Base-by-base conservation (phyloP, 352 stramenopile species). In the Thalassiosira allenii region DNA sequence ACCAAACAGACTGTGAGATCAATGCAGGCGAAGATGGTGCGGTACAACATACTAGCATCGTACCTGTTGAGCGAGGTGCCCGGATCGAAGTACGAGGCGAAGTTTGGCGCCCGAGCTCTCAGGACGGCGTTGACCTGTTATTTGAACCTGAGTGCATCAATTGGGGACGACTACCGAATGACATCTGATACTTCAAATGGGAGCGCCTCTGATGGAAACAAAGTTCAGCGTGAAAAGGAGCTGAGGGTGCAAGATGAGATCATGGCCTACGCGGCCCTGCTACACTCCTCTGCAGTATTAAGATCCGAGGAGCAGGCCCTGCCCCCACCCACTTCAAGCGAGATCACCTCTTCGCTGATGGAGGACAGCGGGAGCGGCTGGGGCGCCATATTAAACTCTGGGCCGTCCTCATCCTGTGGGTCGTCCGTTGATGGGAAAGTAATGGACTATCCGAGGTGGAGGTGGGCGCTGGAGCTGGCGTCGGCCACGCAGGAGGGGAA, bases 1-100 rank as follows among this genome's bases (percentile, higher is more conserved):
- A 47, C 54, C 3, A 85, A 65, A 58, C 14, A 25, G 9, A 78
- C 40, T 11, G 62, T 73, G 14, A 29, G 71, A 34, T 30, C 51
- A 54, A 83, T 88, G 70, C 75, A 88, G 61, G 68, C 69, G 20
- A 70, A 53, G 41, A 83, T 88, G 75, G 67, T 85, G 4, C 61
- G 81, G 29, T 88, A 88, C 25, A 75, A 74, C 40, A 79, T 88
- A 9, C 44, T 88, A 2, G 40, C 66, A 5, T 75, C 59, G 14
- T 88, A 88, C 56, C 57, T 88, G 1, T 52, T 88, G 1, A 72
- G 53, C 11, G 44, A 79, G 34, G 41, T 83, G 4, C 69, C 75
- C 23, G 23, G 34, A 14, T 57, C 43, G 3, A 88, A 83, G 53
- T 88, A 83, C 62, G 68, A 88, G 70, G 51, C 61, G 14, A 85